Evolutionary conservation across 2,329 filamentous ascomycete genomes (phyloP).

Genomic region (Alternaria postmessia): DNA sequence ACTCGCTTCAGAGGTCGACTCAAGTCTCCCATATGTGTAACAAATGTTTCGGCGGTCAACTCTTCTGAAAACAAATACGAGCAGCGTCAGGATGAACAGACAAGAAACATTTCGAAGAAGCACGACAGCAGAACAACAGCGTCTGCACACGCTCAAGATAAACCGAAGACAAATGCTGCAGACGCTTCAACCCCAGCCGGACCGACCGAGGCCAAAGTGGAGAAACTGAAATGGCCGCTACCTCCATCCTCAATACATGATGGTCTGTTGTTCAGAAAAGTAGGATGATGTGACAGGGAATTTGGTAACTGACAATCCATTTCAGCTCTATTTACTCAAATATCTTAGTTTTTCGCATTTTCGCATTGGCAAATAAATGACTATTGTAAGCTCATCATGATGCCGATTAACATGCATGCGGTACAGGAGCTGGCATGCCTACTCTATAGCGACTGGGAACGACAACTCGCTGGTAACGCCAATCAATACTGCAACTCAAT

Average conservation of each 20-base stretch:
- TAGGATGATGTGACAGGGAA: neutral
- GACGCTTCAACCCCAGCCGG: too few species aligned
- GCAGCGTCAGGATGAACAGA: neutral
- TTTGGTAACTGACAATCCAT: neutral
- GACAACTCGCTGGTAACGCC: slow-evolving; percentile 2
- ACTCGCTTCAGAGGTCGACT: neutral
- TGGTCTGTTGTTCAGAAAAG: slow-evolving; percentile 13
- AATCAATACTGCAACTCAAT: neutral
- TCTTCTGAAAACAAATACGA: neutral
- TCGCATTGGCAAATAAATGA: neutral
- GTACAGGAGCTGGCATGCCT: neutral
- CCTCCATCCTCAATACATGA: slow-evolving; percentile 15
- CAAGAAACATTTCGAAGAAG: neutral
- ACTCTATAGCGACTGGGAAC: neutral
- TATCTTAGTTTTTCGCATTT: neutral
- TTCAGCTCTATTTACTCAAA: neutral
- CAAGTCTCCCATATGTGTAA: neutral
- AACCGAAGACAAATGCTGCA: neutral
- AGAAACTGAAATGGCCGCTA: slow-evolving; percentile 1
- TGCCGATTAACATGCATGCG: neutral
- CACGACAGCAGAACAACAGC: neutral
- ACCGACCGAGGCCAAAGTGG: neutral
- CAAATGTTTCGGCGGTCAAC: neutral
- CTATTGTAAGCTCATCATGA: neutral
- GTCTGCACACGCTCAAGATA: neutral